Percentiles rank a stretch among this genome's conserved stretches.
Conservation (phyloP, 768 basidiomycete genomes). For the Suillus subluteus region DNA sequence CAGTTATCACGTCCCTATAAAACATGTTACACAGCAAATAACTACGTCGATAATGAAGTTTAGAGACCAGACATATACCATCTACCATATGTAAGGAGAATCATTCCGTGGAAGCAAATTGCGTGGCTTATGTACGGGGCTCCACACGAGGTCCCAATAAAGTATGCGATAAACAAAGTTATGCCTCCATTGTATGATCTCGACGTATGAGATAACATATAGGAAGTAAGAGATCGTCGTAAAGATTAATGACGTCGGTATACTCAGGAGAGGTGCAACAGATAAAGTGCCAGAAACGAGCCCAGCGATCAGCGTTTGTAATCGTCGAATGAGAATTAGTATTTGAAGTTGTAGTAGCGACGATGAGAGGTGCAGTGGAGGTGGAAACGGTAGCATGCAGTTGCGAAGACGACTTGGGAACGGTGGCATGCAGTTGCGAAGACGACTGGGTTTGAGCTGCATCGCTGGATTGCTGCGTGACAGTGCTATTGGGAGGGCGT, state of each 20-base stretch:
- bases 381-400: no score
- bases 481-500: neutral
- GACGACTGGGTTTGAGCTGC: no score
- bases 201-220: neutral
- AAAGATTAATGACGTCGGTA: neutral
- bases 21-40: no score
- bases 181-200: neutral
- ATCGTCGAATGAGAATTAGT: neutral
- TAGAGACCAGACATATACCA: no score
- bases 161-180: neutral
- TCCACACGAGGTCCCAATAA: neutral
- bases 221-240: neutral
- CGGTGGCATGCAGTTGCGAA: no score
- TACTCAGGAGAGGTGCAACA: neutral
- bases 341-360: neutral
- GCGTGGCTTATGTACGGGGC: neutral
- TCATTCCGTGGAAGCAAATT: neutral
- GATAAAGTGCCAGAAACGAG: neutral
- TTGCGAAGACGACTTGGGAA: no score
- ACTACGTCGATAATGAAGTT: neutral
- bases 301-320: neutral
- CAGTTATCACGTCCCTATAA: no score
- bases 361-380: no score
- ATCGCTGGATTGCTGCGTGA: neutral
- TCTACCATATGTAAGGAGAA: neutral